Conservation (phyloP, 2,329 filamentous ascomycete genomes). For the Monosporascus sp. region DNA sequence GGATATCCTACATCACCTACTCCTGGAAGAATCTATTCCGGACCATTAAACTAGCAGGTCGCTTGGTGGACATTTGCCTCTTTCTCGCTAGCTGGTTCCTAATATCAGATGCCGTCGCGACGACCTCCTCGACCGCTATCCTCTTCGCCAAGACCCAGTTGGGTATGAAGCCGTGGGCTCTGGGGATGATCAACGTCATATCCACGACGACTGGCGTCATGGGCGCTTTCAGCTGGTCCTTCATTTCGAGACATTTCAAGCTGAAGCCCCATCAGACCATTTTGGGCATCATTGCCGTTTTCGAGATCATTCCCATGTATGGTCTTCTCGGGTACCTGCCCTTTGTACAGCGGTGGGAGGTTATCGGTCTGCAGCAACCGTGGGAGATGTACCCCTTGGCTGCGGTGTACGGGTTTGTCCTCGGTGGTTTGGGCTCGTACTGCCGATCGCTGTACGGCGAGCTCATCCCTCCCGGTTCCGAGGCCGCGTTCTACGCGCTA, state of each 20-base stretch:
- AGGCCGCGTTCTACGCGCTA: conserved; percentile 92
- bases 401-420: conserved; percentile 85
- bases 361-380: conserved; percentile 81
- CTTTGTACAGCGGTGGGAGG: conserved; percentile 66
- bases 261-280: conserved; percentile 83
- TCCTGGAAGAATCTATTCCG: conserved; percentile 83
- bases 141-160: conserved; percentile 93
- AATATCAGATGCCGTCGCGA: conserved; percentile 88
- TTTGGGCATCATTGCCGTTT: conserved; percentile 81
- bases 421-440: conserved; percentile 88
- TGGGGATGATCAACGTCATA: conserved; percentile 92
- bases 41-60: conserved; percentile 70
- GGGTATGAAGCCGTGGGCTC: conserved; percentile 79
- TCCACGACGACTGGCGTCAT: conserved; percentile 77
- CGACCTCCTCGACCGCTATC: conserved; percentile 89
- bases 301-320: conserved; percentile 90
- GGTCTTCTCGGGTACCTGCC: conserved; percentile 85
- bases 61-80: conserved; percentile 66
- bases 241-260: conserved; percentile 63
- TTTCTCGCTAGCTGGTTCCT: conserved; percentile 92
- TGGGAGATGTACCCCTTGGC: conserved; percentile 97
- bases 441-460: conserved; percentile 90
- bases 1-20: conserved; percentile 69
- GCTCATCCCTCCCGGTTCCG: conserved; percentile 87
- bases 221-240: conserved; percentile 87